Conservation (phyloP, 1,139 yeast species). For the Arxiozyma telluris region DNA sequence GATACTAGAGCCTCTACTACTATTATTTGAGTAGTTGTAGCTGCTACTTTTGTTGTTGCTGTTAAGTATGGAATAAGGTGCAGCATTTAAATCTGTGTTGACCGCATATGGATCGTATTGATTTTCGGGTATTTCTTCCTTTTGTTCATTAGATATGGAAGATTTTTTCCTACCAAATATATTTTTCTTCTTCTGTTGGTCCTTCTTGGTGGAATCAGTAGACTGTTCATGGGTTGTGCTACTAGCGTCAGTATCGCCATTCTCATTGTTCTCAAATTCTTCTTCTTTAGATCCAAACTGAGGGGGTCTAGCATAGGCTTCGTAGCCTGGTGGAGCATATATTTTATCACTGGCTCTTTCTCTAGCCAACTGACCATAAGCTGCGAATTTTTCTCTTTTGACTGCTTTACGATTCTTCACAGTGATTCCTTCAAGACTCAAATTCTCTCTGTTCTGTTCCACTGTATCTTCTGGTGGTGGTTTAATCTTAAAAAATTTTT, state of each 20-base stretch:
- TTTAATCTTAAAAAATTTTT: slow-evolving; percentile 48
- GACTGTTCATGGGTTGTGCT: slow-evolving; percentile 5
- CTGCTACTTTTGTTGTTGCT: not conserved
- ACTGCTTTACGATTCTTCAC: slow-evolving; percentile 35
- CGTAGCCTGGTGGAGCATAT: slow-evolving; percentile 40
- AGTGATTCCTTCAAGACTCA: slow-evolving; percentile 46
- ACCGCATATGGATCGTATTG: slow-evolving; percentile 19
- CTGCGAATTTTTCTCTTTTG: slow-evolving; percentile 53
- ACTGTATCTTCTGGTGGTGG: slow-evolving; percentile 54
- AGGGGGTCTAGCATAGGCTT: slow-evolving; percentile 19
- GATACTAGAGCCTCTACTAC: not conserved
- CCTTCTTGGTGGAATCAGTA: slow-evolving; percentile 2
- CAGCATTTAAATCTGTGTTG: slow-evolving; percentile 7
- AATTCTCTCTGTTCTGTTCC: slow-evolving; percentile 42
- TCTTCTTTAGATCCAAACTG: slow-evolving; percentile 6
- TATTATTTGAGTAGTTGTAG: not conserved
- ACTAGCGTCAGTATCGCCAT: slow-evolving; percentile 12
- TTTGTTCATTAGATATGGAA: not conserved
- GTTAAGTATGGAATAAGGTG: slow-evolving; percentile 1
- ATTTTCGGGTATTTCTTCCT: slow-evolving; percentile 1
- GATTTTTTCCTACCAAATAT: slow-evolving; percentile 9
- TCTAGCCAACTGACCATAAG: slow-evolving; percentile 53
- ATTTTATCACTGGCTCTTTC: slow-evolving; percentile 36
- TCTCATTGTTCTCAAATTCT: slow-evolving; percentile 19
- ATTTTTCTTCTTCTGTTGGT: slow-evolving; percentile 10